Percentiles rank a stretch among this genome's conserved stretches.
These are phyloP conservation scores for Ambrosia artemisiifolia DNA, from an alignment of 129 eudicot genomes.

Conservation along the genomic window DNA sequence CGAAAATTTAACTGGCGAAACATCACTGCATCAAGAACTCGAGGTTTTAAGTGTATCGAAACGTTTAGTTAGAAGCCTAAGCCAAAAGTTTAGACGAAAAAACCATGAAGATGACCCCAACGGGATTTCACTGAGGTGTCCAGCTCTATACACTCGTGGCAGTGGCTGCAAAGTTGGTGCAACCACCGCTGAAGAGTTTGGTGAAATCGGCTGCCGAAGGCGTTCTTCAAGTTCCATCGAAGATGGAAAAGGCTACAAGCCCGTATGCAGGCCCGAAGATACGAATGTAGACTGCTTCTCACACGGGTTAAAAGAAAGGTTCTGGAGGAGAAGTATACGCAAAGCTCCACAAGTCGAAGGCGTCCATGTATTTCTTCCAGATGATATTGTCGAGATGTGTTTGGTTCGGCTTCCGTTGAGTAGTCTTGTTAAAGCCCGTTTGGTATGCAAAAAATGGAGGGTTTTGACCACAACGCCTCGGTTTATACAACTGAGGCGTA, in stretches of 20 bases:
- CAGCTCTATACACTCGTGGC: slow-evolving; percentile 62
- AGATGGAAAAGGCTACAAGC: slow-evolving; percentile 56
- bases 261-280: slow-evolving; percentile 63
- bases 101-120: slow-evolving; percentile 38
- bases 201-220: slow-evolving; percentile 49
- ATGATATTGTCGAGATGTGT: slow-evolving; percentile 93
- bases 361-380: slow-evolving; percentile 65
- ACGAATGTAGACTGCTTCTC: slow-evolving; percentile 70
- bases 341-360: slow-evolving; percentile 35
- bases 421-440: slow-evolving; percentile 86
- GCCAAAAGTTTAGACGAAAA: slow-evolving; percentile 75
- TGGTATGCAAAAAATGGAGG: slow-evolving; percentile 88
- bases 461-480: slow-evolving; percentile 54
- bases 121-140: slow-evolving; percentile 71
- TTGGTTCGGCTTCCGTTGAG: slow-evolving; percentile 75
- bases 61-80: slow-evolving; percentile 67
- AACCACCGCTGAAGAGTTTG: slow-evolving; percentile 68
- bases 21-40: slow-evolving; percentile 53
- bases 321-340: slow-evolving; percentile 55
- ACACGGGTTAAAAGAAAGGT: slow-evolving; percentile 59
- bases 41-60: slow-evolving; percentile 67
- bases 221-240: slow-evolving; percentile 69
- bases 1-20: slow-evolving; percentile 44
- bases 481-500: slow-evolving; percentile 65
- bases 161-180: slow-evolving; percentile 98